Evolutionary conservation across 768 basidiomycete species (phyloP).

Genomic region (Exidia glandulosa): DNA sequence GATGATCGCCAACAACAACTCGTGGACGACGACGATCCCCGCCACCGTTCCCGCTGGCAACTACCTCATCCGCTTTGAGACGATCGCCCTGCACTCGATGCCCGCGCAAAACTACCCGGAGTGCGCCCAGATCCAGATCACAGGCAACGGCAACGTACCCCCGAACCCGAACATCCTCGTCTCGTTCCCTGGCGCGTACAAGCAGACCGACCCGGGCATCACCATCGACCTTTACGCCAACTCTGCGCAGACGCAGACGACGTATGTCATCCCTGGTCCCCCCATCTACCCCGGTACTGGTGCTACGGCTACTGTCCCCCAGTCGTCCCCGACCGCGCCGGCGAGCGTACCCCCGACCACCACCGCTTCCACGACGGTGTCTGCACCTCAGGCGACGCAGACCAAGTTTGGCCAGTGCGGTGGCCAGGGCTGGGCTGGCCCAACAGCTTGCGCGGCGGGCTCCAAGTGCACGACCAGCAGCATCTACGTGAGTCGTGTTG

Average conservation of each 20-base stretch:
- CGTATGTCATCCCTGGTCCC: slow-evolving; percentile 30
- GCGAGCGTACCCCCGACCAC: neutral
- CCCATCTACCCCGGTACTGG: slow-evolving; percentile 3
- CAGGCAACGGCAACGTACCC: slow-evolving; percentile 19
- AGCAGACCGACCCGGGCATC: slow-evolving; percentile 23
- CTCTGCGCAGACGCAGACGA: slow-evolving; percentile 20
- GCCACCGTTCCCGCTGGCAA: slow-evolving; percentile 5
- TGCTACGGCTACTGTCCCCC: neutral
- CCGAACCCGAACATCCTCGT: slow-evolving; percentile 22
- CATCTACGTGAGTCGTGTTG: slow-evolving; percentile 4
- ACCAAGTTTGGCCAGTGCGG: slow-evolving; percentile 7
- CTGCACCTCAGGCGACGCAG: neutral
- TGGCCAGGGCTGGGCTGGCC: slow-evolving; percentile 1
- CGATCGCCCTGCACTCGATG: slow-evolving; percentile 9
- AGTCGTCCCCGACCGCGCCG: neutral
- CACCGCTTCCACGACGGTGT: slow-evolving; percentile 1
- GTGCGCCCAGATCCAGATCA: slow-evolving; percentile 25
- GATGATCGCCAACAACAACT: slow-evolving; percentile 9
- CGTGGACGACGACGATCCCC: slow-evolving; percentile 8
- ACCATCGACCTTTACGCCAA: slow-evolving; percentile 29
- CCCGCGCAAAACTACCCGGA: slow-evolving; percentile 12
- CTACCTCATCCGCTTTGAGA: slow-evolving; percentile 10
- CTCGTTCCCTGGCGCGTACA: slow-evolving; percentile 22
- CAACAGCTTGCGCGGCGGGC: slow-evolving; percentile 6
- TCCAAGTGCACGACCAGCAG: slow-evolving; percentile 1